Evolutionary conservation across 495 filamentous ascomycete species (phyloP), one percentile per base, ranked within the genome.

Genomic region (Chlorociboria aeruginascens): DNA sequence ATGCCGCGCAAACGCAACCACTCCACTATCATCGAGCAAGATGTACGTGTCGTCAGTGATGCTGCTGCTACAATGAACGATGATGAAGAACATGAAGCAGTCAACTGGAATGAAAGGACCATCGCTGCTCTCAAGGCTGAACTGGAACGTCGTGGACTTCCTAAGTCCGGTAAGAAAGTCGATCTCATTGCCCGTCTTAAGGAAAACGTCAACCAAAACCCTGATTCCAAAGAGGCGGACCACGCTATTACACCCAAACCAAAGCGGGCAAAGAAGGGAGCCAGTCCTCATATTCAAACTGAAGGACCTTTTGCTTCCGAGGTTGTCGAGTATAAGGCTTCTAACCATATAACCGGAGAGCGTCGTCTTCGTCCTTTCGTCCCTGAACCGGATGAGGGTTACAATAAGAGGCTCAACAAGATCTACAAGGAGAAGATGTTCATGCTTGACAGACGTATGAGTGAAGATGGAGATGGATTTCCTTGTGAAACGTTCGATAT

Each of bases 401-500:
- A 32, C 32, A 51, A 45, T 3, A 33, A 37, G 11, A 45, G 28
- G 11, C 11, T 45, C 2, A 45, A 45, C 41, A 45, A 29, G 30
- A 37, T 51, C 31, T 1, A 30, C 8, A 51, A 51, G 25, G 49
- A 51, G 17, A 41, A 41, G 31, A 44, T 51, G 41, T 51, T 51
- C 29, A 37, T 51, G 49, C 32, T 51, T 11, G 40, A 51, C 13
- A 37, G 49, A 8, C 16, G n/a, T 8, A 51, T 3, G 34, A 13
- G 73, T 4, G 45, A 44, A 8, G 67, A 63, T 7, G 67, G 62
- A 2, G 59, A 64, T 3, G 62, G 70, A 0, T 46, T 48, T 7
- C 72, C 68, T 1, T 62, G 67, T 29, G 71, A 83, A 49, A 66
- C 52, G 0, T 74, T 89, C 51, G 71, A 81, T 30, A 66, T 92